These are phyloP conservation scores for Colletotrichum cereale DNA, from an alignment of 2,329 filamentous ascomycete genomes.

Conservation along the genomic window DNA sequence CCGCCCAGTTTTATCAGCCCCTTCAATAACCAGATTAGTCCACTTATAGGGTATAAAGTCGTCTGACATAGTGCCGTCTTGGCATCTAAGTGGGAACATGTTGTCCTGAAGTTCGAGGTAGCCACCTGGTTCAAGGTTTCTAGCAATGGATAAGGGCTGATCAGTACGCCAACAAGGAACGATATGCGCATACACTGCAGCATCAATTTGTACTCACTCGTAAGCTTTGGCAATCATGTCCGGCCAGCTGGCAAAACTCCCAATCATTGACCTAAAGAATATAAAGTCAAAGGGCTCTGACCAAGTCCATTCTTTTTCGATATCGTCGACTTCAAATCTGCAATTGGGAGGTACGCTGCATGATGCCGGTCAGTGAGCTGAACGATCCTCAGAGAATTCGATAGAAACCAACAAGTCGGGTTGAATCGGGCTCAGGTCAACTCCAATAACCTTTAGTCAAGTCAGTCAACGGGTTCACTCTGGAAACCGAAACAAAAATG, in stretches of 20 bases:
- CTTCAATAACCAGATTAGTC: constrained; percentile 41
- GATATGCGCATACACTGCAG: constrained; percentile 50
- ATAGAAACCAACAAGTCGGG: constrained; percentile 46
- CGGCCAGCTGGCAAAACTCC: constrained; percentile 66
- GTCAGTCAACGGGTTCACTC: background rate
- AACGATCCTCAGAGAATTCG: accelerated
- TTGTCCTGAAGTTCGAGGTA: background rate
- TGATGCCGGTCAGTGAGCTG: background rate
- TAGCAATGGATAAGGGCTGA: background rate
- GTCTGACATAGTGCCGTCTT: background rate
- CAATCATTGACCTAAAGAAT: constrained; percentile 67
- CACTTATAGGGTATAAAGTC: constrained; percentile 34
- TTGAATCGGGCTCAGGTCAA: constrained; percentile 56
- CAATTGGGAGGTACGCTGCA: constrained; percentile 55
- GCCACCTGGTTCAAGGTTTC: constrained; percentile 1
- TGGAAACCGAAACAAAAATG: accelerated
- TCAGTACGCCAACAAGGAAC: constrained; percentile 51
- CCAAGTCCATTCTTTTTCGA: constrained; percentile 46
- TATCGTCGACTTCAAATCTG: constrained; percentile 55
- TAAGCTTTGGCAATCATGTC: constrained; percentile 62
- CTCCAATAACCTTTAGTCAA: constrained; percentile 48
- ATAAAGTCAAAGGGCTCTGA: constrained; percentile 67
- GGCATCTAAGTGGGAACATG: background rate
- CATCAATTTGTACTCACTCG: constrained; percentile 40
- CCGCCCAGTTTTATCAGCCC: background rate